Evolutionary conservation across 139 green algal genomes (phyloP).

Genomic region (Pleodorina starrii): DNA sequence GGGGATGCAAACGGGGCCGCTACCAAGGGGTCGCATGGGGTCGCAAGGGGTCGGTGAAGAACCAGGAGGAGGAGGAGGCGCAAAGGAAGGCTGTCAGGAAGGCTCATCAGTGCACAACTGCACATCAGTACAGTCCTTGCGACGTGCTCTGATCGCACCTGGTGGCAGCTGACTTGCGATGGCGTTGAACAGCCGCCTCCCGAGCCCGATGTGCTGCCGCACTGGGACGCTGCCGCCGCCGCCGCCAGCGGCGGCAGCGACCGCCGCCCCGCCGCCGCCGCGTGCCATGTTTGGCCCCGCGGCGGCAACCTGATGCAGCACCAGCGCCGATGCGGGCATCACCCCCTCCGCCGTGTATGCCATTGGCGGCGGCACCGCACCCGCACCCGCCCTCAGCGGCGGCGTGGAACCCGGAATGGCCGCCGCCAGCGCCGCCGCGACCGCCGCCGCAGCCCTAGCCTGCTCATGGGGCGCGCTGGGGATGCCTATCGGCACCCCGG

Average conservation of each 20-base stretch:
- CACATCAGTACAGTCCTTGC: no score
- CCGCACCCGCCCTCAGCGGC: background rate
- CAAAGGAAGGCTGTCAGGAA: no score
- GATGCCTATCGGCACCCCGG: background rate
- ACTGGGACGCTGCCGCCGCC: background rate
- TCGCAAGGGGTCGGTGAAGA: no score
- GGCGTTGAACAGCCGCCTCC: conserved; percentile 18
- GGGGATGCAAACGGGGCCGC: no score
- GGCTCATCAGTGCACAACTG: no score
- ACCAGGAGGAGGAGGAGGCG: no score
- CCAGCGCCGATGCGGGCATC: background rate
- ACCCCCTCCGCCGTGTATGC: background rate
- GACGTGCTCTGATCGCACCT: no score
- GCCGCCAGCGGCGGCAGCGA: background rate
- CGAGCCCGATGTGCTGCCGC: conserved; percentile 17
- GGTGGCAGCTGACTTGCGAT: conserved; percentile 6
- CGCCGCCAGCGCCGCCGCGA: background rate
- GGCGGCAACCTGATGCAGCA: background rate
- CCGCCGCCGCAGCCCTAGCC: background rate
- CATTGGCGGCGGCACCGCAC: background rate
- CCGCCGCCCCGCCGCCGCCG: background rate
- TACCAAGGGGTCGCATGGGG: no score
- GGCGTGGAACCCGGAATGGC: background rate
- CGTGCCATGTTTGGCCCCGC: no score
- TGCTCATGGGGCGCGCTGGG: background rate